These are phyloP conservation scores for Macrocybe gigantea DNA, from an alignment of 768 basidiomycete species.

Conservation along the genomic window DNA sequence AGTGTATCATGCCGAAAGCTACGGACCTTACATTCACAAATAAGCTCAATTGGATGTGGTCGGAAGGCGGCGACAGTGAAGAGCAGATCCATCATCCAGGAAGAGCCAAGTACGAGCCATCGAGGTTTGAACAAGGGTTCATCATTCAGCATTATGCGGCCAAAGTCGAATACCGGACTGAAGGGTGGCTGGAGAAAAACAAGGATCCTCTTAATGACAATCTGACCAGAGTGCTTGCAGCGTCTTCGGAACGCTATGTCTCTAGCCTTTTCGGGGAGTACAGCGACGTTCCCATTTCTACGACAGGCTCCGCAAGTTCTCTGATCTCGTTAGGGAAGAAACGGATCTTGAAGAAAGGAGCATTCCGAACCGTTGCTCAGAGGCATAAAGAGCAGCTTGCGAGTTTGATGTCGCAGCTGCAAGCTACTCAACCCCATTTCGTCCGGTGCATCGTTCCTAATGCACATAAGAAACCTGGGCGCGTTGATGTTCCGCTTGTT, in stretches of 20 bases:
- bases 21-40: conserved; percentile 92
- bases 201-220: conserved; percentile 98
- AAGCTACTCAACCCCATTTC: conserved; percentile 95
- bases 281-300: conserved; percentile 35
- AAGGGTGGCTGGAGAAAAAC: conserved; percentile 99
- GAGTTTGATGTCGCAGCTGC: conserved; percentile 86
- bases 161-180: conserved; percentile 91
- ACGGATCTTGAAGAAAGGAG: conserved; percentile 85
- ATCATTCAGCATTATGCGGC: conserved; percentile 95
- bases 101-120: conserved; percentile 76
- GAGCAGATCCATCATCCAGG: conserved; percentile 63
- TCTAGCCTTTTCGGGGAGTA: conserved; percentile 83
- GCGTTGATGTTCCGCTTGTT: conserved; percentile 90
- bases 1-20: conserved; percentile 99
- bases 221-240: conserved; percentile 80
- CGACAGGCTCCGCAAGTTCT: conserved; percentile 29
- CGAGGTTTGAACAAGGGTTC: conserved; percentile 91
- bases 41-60: conserved; percentile 84
- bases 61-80: conserved; percentile 34
- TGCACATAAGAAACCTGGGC: conserved; percentile 80
- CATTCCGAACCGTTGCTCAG: conserved; percentile 93
- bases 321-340: conserved; percentile 53
- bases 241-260: conserved; percentile 78
- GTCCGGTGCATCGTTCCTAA: conserved; percentile 98
- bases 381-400: conserved; percentile 94